Evolutionary conservation across 495 filamentous ascomycete species (phyloP).

Genomic region (Jackrogersella minutella): DNA sequence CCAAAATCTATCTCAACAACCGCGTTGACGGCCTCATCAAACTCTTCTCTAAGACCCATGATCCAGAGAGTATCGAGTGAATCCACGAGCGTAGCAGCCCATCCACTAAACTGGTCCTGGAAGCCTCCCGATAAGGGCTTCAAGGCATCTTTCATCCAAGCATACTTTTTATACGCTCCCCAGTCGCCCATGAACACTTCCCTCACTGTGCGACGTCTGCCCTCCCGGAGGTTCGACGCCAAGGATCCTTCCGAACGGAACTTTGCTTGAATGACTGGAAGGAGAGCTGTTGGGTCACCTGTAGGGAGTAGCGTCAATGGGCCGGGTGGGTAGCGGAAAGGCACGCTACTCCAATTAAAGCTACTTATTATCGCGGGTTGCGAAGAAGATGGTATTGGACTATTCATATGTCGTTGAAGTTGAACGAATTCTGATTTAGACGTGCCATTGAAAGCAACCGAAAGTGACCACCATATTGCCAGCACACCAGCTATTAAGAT

Average conservation of each 20-base stretch:
- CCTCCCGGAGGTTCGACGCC: constrained; percentile 62
- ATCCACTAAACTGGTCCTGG: constrained; percentile 81
- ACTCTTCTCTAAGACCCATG: constrained; percentile 84
- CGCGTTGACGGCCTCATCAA: constrained; percentile 77
- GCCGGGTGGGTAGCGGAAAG: constrained; percentile 65
- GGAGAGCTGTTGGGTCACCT: constrained; percentile 56
- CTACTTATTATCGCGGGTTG: constrained; percentile 24
- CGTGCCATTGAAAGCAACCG: constrained; percentile 10
- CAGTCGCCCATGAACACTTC: constrained; percentile 75
- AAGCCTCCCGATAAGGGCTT: constrained; percentile 66
- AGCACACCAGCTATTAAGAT: constrained; percentile 23
- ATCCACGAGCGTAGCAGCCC: constrained; percentile 92
- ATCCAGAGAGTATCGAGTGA: constrained; percentile 90
- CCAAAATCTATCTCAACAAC: constrained; percentile 82
- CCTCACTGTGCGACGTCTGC: constrained; percentile 68
- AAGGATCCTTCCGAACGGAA: constrained; percentile 64
- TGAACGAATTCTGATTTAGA: constrained; percentile 33
- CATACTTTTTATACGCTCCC: constrained; percentile 76
- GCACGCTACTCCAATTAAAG: constrained; percentile 66
- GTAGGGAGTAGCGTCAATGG: constrained; percentile 69
- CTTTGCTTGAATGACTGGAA: constrained; percentile 64
- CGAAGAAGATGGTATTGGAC: neutral
- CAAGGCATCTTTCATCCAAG: constrained; percentile 83
- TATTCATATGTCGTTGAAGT: constrained; percentile 48
- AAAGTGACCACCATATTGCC: constrained; percentile 35